Evolutionary conservation across 352 stramenopile genomes (phyloP).

Genomic region (Phytophthora podocarpi): DNA sequence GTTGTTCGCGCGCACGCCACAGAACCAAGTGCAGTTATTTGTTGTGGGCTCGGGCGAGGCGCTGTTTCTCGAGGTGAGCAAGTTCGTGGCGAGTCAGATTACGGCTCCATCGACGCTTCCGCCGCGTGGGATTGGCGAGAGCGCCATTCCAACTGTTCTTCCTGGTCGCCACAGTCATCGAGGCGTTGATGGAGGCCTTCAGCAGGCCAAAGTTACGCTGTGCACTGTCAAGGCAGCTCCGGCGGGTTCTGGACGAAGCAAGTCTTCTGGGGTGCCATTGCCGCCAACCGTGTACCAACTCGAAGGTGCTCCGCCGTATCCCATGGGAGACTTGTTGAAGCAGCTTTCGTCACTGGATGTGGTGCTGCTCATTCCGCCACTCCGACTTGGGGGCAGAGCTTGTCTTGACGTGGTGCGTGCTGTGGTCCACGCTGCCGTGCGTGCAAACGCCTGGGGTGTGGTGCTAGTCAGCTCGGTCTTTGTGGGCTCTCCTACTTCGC

Average conservation of each 20-base stretch:
- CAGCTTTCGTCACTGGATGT: constrained; percentile 72
- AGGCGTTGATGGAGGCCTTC: constrained; percentile 22
- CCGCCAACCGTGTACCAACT: constrained; percentile 49
- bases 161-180: constrained; percentile 5
- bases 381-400: constrained; percentile 50
- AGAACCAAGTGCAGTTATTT: constrained; percentile 83
- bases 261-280: constrained; percentile 5
- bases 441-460: constrained; percentile 71
- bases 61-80: constrained; percentile 71
- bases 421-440: constrained; percentile 52
- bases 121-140: constrained; percentile 43
- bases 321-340: constrained; percentile 58
- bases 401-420: constrained; percentile 65
- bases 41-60: constrained; percentile 75
- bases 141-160: constrained; percentile 49
- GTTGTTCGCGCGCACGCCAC: constrained; percentile 53
- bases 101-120: constrained; percentile 46
- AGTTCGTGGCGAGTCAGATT: constrained; percentile 64
- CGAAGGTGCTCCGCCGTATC: constrained; percentile 40
- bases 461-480: constrained; percentile 78
- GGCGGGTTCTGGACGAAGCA: constrained; percentile 8
- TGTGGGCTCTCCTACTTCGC: constrained; percentile 37
- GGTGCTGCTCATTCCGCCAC: constrained; percentile 70
- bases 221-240: constrained; percentile 68
- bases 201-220: constrained; percentile 73